A percentile compares a stretch with the other conserved stretches of the same genome.
phyloP scores from a whole-genome alignment of 805 yeast species.

The Hanseniaspora valbyensis region DNA sequence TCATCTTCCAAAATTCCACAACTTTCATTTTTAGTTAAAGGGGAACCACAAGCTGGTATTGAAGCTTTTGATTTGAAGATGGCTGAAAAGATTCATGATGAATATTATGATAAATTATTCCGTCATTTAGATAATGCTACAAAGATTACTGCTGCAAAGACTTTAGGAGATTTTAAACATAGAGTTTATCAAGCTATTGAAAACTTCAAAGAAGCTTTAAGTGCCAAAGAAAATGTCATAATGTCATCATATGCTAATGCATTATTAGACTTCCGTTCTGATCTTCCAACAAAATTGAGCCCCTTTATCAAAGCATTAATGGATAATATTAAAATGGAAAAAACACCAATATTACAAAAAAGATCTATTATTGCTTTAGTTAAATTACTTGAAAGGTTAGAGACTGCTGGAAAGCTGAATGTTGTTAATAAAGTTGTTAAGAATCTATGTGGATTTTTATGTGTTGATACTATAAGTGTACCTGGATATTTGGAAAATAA shows the following conservation, averaged over 20 bases:
- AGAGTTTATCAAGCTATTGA: slow-evolving; percentile 55
- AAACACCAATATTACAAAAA: slow-evolving; percentile 50
- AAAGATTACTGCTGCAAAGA: slow-evolving; percentile 57
- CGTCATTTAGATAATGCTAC: slow-evolving; percentile 54
- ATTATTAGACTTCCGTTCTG: slow-evolving; percentile 41
- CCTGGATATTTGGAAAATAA: slow-evolving; percentile 76
- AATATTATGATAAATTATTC: slow-evolving; percentile 54
- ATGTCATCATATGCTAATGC: slow-evolving; percentile 72
- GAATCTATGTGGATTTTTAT: slow-evolving; percentile 80
- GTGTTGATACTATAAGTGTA: slow-evolving; percentile 92
- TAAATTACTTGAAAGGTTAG: slow-evolving; percentile 48
- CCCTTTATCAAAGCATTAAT: slow-evolving; percentile 80
- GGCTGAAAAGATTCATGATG: slow-evolving; percentile 59
- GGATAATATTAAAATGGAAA: slow-evolving; percentile 83
- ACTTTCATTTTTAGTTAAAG: slow-evolving; percentile 81
- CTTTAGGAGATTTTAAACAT: slow-evolving; percentile 67
- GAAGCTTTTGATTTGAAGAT: slow-evolving; percentile 74
- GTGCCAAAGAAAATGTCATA: slow-evolving; percentile 46
- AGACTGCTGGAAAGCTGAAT: slow-evolving; percentile 45
- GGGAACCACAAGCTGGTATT: slow-evolving; percentile 88
- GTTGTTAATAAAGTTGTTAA: slow-evolving; percentile 83
- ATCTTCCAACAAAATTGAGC: slow-evolving; percentile 75
- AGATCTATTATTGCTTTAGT: slow-evolving; percentile 64
- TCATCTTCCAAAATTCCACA: slow-evolving; percentile 64
- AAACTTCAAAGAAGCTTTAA: slow-evolving; percentile 49